Evolutionary conservation across 2,329 filamentous ascomycete genomes (phyloP).

Genomic region (Exophiala spinifera): DNA sequence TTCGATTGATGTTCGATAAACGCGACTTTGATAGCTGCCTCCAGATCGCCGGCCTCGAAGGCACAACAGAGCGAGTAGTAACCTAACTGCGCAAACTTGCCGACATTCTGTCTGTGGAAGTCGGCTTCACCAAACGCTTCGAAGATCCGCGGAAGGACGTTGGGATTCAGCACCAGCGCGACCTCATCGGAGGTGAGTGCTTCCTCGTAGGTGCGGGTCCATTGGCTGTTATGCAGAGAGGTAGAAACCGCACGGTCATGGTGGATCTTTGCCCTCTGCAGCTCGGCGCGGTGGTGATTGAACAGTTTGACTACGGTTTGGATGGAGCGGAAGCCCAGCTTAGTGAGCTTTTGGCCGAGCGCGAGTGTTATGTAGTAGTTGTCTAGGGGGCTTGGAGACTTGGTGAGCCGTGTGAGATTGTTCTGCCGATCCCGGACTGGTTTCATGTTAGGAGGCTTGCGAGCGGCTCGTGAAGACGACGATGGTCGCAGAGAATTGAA

Average conservation of each 20-base stretch:
- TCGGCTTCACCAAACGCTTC: constrained; percentile 13
- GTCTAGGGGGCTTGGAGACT: too few species aligned
- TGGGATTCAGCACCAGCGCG: constrained; percentile 10
- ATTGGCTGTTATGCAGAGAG: constrained; percentile 4
- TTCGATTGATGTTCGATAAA: constrained; percentile 8
- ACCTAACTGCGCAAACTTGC: constrained; percentile 7
- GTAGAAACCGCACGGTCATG: constrained; percentile 3
- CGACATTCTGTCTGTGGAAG: constrained; percentile 10
- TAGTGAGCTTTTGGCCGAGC: constrained; percentile 4
- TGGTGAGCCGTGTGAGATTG: too few species aligned
- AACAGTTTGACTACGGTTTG: constrained; percentile 7
- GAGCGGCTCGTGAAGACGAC: neutral
- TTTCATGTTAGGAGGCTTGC: neutral
- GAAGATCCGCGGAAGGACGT: constrained; percentile 11
- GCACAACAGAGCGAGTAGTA: constrained; percentile 10
- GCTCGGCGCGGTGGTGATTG: constrained; percentile 3
- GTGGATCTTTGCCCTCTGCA: neutral
- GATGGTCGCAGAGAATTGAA: neutral
- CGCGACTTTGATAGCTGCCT: constrained; percentile 16
- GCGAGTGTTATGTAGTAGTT: constrained; percentile 12
- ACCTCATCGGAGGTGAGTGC: constrained; percentile 3
- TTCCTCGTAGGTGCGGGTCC: constrained; percentile 8
- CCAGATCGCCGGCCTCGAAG: constrained; percentile 12
- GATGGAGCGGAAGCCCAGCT: constrained; percentile 12
- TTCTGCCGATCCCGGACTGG: too few species aligned